These are phyloP conservation scores for Cairneyella variabilis DNA, from an alignment of 495 filamentous ascomycete species.

Conservation along the genomic window DNA sequence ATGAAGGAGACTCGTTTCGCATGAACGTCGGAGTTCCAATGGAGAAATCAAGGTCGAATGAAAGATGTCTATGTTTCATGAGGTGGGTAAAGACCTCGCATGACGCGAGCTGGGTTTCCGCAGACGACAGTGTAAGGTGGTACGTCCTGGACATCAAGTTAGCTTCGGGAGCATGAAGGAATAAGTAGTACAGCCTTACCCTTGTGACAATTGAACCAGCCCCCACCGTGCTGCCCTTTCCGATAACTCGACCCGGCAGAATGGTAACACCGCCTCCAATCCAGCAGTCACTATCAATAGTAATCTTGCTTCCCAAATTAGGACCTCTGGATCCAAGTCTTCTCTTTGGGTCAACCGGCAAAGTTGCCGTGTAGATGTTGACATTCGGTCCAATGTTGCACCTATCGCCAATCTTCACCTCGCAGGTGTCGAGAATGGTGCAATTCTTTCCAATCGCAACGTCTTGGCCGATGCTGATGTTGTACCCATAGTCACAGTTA, in stretches of 20 bases:
- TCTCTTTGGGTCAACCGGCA: conserved; percentile 70
- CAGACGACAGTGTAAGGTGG: conserved; percentile 57
- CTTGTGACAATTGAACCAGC: conserved; percentile 87
- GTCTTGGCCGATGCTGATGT: conserved; percentile 83
- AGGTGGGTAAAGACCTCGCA: conserved; percentile 44
- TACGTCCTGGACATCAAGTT: conserved; percentile 45
- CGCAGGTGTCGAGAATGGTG: conserved; percentile 74
- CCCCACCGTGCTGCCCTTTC: conserved; percentile 73
- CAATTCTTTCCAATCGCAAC: conserved; percentile 85
- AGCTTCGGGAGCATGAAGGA: conserved; percentile 9
- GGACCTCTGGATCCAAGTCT: conserved; percentile 71
- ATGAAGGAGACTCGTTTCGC: conserved; percentile 14
- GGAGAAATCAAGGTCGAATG: neutral
- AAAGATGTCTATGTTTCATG: conserved; percentile 5
- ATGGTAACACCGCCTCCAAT: conserved; percentile 85
- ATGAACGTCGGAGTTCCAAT: too few relatives aligned
- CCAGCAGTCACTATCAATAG: conserved; percentile 86
- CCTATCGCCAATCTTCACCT: conserved; percentile 71
- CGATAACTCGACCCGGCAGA: conserved; percentile 76
- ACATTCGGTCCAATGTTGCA: conserved; percentile 85
- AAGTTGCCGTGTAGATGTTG: conserved; percentile 73
- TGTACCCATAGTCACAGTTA: conserved; percentile 93
- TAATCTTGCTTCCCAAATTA: conserved; percentile 66
- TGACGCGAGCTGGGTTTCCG: conserved; percentile 60
- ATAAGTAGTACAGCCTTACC: conserved; percentile 42